phyloP scores from a whole-genome alignment of 2,329 filamentous ascomycete species.

The Thelonectria rubi region DNA sequence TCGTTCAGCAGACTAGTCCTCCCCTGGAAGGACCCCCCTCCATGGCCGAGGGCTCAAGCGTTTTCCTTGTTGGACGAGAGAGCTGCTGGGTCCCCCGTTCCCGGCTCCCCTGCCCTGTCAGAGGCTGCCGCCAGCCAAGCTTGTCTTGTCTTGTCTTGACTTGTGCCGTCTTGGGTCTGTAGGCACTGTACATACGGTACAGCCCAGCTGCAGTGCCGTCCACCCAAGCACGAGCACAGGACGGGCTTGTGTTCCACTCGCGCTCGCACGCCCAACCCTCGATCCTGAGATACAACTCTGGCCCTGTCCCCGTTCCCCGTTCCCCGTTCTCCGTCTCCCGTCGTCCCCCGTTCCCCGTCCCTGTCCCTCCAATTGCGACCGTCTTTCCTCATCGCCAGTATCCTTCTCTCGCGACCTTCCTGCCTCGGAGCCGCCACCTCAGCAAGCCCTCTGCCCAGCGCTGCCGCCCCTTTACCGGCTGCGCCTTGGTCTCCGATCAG shows the following conservation, averaged over 20 bases:
- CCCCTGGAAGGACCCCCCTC: constrained; percentile 33
- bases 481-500: constrained; percentile 23
- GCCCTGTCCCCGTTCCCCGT: constrained; percentile 40
- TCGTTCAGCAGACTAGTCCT: constrained; percentile 38
- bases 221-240: constrained; percentile 20
- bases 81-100: constrained; percentile 3
- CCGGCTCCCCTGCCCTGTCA: constrained; percentile 14
- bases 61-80: constrained; percentile 29
- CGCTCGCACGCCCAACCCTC: constrained; percentile 38
- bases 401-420: constrained; percentile 27
- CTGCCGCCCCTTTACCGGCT: constrained; percentile 23
- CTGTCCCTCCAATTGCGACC: constrained; percentile 42
- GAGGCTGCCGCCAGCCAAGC: constrained; percentile 11
- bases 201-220: constrained; percentile 20
- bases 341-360: constrained; percentile 27
- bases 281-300: constrained; percentile 44
- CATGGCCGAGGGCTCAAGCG: constrained; percentile 35
- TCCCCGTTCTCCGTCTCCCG: constrained; percentile 38
- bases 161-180: constrained; percentile 7
- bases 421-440: constrained; percentile 23
- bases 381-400: constrained; percentile 35
- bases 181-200: constrained; percentile 7
- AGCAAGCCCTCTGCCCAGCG: constrained; percentile 27
- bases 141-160: constrained; percentile 7
- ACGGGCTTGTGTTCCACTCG: constrained; percentile 33